Base-by-base conservation (phyloP, 2,329 filamentous ascomycete species). In the Cryphonectria naterciae region DNA sequence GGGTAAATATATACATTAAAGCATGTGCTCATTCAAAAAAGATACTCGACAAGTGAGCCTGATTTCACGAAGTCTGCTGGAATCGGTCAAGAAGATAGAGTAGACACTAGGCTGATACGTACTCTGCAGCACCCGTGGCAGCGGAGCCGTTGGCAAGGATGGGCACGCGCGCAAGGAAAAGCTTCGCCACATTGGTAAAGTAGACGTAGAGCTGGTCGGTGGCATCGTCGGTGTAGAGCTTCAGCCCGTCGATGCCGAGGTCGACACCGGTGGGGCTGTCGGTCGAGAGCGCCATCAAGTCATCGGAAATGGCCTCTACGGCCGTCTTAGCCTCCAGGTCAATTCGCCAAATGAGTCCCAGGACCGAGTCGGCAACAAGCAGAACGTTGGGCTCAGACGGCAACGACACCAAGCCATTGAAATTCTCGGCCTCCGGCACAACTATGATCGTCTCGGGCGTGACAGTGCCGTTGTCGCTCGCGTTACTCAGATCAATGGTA, bases 361-460 rank as follows among this genome's bases (percentile, higher is more conserved):
- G 41, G 15, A 66, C 39, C 6, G 72, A 71, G 60, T 73, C 72
- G 6, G 54, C 66, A 10, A 70, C 64, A 6, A 73, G 65, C 13
- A 73, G 35, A 17, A 73, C 61, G 25, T 61, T 52, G 2, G 69
- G 72, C n/a, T 69, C 52, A 15, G 63, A 39, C 11, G 63, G 66
- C 32, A 73, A 58, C 13, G 72, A 71, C 17, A 54, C 67, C 63
- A 73, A 39, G 56, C 69, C 72, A 49, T 73, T 73, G 17, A 73
- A 63, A 43, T 71, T 71, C 61, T 65, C 65, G 17, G 72, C 72
- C n/a, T 69, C 64, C 4, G 69, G 46, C 39, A 69, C 62, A 2
- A 65, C 68, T 15, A 68, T 35, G 7, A 69, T 69, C 22, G 68
- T 58, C 49, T 63, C 68, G 15, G 63, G 25, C 28, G 39, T 52